These are phyloP conservation scores for Carallia pectinifolia DNA, from an alignment of 345 rosid species.

Conservation along the genomic window DNA sequence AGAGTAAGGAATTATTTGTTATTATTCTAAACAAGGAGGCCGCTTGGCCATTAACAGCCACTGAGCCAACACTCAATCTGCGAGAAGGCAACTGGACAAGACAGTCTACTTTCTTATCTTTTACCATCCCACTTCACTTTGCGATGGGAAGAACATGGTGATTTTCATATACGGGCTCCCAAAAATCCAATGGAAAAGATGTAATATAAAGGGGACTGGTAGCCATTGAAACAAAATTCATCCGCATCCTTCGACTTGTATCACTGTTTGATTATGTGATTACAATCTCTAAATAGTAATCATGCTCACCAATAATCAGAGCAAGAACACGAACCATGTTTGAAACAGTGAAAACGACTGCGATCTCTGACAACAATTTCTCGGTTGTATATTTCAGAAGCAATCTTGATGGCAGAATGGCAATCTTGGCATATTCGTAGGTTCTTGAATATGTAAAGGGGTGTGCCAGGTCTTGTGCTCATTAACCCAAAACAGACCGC, in stretches of 20 bases:
- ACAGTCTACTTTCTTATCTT: background rate
- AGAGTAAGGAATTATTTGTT: background rate
- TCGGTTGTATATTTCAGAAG: constrained; percentile 54
- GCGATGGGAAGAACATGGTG: no score
- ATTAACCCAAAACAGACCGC: constrained; percentile 74
- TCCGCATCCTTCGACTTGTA: no score
- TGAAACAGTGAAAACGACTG: constrained; percentile 78
- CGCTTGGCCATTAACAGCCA: background rate
- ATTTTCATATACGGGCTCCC: no score
- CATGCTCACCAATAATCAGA: constrained; percentile 67
- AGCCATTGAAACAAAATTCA: no score
- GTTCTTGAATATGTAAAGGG: constrained; percentile 67
- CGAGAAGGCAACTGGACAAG: constrained; percentile 2
- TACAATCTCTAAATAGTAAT: no score
- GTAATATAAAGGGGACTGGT: no score
- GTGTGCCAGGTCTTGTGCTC: constrained; percentile 49
- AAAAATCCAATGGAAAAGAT: no score
- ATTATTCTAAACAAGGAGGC: background rate
- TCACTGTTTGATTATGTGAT: no score
- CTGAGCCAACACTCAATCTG: background rate
- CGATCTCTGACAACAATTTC: constrained; percentile 73
- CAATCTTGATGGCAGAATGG: constrained; percentile 67
- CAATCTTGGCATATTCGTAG: constrained; percentile 74
- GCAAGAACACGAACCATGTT: constrained; percentile 73
- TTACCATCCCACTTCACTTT: no score